These are phyloP conservation scores for Kitagawia praeruptora DNA, from an alignment of 129 eudicot genomes.

Conservation along the genomic window DNA sequence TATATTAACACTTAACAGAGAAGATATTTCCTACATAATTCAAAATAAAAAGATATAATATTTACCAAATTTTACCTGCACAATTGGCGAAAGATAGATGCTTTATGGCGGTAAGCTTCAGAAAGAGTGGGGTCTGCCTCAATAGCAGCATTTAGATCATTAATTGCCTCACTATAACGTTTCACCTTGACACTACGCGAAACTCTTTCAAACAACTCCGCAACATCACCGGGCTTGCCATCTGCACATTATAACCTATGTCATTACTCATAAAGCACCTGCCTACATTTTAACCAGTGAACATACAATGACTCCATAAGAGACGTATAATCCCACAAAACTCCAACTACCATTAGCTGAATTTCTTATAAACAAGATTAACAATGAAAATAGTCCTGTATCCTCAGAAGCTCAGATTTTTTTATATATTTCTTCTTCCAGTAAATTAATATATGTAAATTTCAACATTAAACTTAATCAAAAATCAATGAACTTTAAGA, in stretches of 20 bases:
- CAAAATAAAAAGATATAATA: background rate
- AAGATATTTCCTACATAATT: background rate
- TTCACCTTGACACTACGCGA: slow-evolving; percentile 69
- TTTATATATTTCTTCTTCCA: background rate
- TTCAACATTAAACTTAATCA: background rate
- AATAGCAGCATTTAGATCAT: slow-evolving; percentile 80
- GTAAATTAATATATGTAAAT: background rate
- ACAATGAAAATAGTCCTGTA: background rate
- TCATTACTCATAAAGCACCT: slow-evolving; percentile 4
- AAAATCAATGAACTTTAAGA: background rate
- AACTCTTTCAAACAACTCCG: slow-evolving; percentile 68
- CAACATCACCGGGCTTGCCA: slow-evolving; percentile 55
- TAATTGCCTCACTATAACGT: slow-evolving; percentile 79
- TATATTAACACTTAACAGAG: background rate
- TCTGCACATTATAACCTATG: slow-evolving; percentile 27
- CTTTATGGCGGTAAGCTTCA: slow-evolving; percentile 70
- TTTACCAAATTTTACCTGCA: slow-evolving; percentile 53
- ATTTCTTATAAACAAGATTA: background rate
- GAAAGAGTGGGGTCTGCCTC: slow-evolving; percentile 91
- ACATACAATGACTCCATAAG: background rate
- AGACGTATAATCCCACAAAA: background rate
- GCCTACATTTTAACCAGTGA: background rate
- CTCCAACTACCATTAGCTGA: background rate
- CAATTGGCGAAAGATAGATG: slow-evolving; percentile 61
- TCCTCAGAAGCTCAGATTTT: background rate